These are phyloP conservation scores for Fusarium poae DNA, from an alignment of 2,329 filamentous ascomycete species.

Conservation along the genomic window DNA sequence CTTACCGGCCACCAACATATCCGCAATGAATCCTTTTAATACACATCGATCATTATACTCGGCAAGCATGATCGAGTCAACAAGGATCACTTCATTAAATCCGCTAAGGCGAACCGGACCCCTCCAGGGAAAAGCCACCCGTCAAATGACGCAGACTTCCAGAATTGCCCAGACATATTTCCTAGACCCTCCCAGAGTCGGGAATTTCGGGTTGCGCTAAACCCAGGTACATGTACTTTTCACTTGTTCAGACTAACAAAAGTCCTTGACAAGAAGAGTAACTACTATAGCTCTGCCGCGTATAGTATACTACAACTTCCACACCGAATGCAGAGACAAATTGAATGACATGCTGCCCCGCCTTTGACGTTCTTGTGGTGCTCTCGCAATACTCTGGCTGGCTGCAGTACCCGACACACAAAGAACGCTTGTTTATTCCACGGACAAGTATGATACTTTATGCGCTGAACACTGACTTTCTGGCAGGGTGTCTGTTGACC, in stretches of 20 bases:
- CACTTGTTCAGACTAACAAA: constrained; percentile 23
- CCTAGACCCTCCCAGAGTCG: background rate
- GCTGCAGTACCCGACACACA: constrained; percentile 31
- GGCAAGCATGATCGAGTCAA: constrained; percentile 4
- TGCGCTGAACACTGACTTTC: constrained; percentile 14
- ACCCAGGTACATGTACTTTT: background rate
- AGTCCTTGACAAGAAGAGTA: constrained; percentile 16
- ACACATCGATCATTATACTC: constrained; percentile 2
- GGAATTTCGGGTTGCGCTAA: constrained; percentile 17
- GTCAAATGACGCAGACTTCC: constrained; percentile 27
- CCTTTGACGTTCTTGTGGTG: constrained; percentile 30
- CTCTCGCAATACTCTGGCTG: constrained; percentile 34
- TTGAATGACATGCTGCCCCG: constrained; percentile 23
- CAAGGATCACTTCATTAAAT: background rate
- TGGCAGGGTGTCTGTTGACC: constrained; percentile 8
- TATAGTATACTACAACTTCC: constrained; percentile 6
- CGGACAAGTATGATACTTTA: background rate
- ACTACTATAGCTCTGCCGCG: constrained; percentile 4
- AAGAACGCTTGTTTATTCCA: constrained; percentile 10
- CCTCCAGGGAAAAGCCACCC: background rate
- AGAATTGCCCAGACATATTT: constrained; percentile 2
- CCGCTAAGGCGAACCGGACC: constrained; percentile 8
- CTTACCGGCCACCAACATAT: constrained; percentile 6
- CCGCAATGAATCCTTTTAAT: background rate
- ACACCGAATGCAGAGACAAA: constrained; percentile 17